These are phyloP conservation scores for Pestalotiopsis sp. DNA, from an alignment of 2,329 filamentous ascomycete species.

Conservation along the genomic window DNA sequence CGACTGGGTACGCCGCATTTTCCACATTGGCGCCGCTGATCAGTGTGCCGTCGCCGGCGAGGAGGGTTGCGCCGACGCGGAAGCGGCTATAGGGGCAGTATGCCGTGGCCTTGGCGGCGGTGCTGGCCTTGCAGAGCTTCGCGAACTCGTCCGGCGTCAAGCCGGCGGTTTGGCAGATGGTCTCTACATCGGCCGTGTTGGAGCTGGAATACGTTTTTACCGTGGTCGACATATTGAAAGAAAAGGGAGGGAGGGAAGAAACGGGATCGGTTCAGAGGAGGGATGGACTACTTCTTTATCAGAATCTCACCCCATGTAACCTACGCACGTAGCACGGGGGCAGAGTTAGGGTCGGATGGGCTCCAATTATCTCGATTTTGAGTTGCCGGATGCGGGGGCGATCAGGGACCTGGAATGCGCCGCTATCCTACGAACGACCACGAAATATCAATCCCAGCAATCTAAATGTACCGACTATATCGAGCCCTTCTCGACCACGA, in stretches of 20 bases:
- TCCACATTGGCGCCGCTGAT: conserved; percentile 87
- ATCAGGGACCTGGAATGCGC: conserved; percentile 11
- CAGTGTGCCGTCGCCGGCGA: conserved; percentile 55
- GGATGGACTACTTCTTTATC: not conserved
- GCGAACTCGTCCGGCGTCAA: conserved; percentile 68
- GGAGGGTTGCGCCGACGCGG: conserved; percentile 82
- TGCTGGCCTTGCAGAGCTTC: conserved; percentile 63
- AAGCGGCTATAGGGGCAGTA: conserved; percentile 96
- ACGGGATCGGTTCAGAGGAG: not conserved
- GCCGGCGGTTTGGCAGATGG: conserved; percentile 41
- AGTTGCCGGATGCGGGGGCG: conserved; percentile 7
- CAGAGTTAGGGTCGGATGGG: not conserved
- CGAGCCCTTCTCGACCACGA: not conserved
- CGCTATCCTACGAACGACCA: conserved; percentile 8
- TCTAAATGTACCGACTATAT: not conserved
- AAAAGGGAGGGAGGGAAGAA: not conserved
- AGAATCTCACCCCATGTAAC: not conserved
- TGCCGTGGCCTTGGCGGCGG: conserved; percentile 74
- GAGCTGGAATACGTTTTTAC: conserved; percentile 27
- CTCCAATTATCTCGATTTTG: conserved; percentile 1
- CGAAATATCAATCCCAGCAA: not conserved
- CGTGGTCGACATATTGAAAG: conserved; percentile 18
- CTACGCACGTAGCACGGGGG: not conserved
- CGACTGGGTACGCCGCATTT: conserved; percentile 90
- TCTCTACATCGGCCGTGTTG: conserved; percentile 28